Percentiles rank a stretch among this genome's conserved stretches.
phyloP scores from a whole-genome alignment of 2,329 filamentous ascomycete genomes.

The Blastomyces parvus region DNA sequence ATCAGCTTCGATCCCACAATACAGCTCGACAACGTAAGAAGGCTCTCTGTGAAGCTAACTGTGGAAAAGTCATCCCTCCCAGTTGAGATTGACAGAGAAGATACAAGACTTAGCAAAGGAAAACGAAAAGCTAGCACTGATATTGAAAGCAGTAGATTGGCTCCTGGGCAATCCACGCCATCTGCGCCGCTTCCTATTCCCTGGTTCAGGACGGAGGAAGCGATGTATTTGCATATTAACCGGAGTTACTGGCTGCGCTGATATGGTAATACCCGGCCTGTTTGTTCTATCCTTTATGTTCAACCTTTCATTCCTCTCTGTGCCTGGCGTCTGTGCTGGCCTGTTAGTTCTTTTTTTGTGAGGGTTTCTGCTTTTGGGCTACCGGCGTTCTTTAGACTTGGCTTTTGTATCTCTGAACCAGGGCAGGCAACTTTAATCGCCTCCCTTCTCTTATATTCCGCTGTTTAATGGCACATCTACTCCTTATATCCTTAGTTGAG shows the following conservation, averaged over 20 bases:
- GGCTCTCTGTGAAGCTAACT: not conserved
- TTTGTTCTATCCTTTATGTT: not conserved
- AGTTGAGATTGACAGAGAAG: conserved; percentile 5
- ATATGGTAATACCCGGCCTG: not conserved
- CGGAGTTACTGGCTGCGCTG: conserved; percentile 18
- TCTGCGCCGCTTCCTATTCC: not conserved
- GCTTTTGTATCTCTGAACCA: not conserved
- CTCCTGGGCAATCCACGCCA: not conserved
- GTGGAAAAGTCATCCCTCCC: not conserved
- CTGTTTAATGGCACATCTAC: not conserved
- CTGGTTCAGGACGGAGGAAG: conserved; percentile 15
- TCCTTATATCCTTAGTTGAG: not conserved
- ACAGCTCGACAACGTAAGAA: conserved; percentile 12
- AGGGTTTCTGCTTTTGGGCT: not conserved
- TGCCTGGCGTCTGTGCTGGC: not conserved
- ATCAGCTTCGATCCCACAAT: conserved; percentile 18
- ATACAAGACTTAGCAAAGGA: not conserved
- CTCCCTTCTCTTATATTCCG: not conserved
- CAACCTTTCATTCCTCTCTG: not conserved
- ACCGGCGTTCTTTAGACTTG: not conserved
- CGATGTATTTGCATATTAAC: conserved; percentile 14
- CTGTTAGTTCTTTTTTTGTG: not conserved
- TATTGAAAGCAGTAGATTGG: not conserved
- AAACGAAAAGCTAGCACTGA: conserved; percentile 1
- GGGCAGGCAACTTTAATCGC: not conserved